A percentile compares a stretch with the other conserved stretches of the same genome.
Evolutionary conservation across 2,329 filamentous ascomycete species (phyloP).

Genomic region (Curvularia eragrostidis): DNA sequence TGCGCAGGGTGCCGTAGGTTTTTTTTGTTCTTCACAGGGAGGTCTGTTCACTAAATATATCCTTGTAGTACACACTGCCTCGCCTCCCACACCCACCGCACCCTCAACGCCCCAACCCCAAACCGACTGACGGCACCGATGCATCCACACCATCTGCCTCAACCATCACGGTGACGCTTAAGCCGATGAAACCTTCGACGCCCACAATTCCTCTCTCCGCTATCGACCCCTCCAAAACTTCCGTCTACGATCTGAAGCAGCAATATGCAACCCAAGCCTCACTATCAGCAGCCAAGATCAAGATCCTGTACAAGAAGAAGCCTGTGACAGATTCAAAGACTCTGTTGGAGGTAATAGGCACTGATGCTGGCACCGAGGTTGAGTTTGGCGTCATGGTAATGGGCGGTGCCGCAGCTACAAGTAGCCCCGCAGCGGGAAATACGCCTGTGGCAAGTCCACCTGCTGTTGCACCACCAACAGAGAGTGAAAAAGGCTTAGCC

Average conservation of each 20-base stretch:
- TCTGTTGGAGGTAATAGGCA: slow-evolving; percentile 71
- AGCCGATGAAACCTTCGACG: slow-evolving; percentile 71
- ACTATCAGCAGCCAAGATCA: slow-evolving; percentile 73
- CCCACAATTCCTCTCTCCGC: slow-evolving; percentile 68
- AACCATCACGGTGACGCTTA: slow-evolving; percentile 67
- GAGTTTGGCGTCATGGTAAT: slow-evolving; percentile 91
- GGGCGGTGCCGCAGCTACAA: slow-evolving; percentile 62
- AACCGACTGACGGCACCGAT: slow-evolving; percentile 55
- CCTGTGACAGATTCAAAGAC: slow-evolving; percentile 80
- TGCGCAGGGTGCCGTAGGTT: slow-evolving; percentile 73
- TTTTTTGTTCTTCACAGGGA: slow-evolving; percentile 32
- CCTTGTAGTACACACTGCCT: slow-evolving; percentile 71
- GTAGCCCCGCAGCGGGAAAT: slow-evolving; percentile 43
- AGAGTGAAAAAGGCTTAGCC: slow-evolving; percentile 54
- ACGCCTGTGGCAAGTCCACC: slow-evolving; percentile 56
- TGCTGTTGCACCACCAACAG: slow-evolving; percentile 61
- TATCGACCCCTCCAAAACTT: slow-evolving; percentile 70
- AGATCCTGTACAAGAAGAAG: slow-evolving; percentile 86
- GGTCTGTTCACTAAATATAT: slow-evolving; percentile 8
- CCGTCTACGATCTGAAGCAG: slow-evolving; percentile 78
- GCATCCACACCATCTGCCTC: slow-evolving; percentile 36
- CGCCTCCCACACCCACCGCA: slow-evolving; percentile 64
- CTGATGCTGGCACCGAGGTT: slow-evolving; percentile 61
- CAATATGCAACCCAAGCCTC: slow-evolving; percentile 68
- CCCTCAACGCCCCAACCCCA: slow-evolving; percentile 55